Conservation (phyloP, 306 rosid species). For the Prunus campanulata region DNA sequence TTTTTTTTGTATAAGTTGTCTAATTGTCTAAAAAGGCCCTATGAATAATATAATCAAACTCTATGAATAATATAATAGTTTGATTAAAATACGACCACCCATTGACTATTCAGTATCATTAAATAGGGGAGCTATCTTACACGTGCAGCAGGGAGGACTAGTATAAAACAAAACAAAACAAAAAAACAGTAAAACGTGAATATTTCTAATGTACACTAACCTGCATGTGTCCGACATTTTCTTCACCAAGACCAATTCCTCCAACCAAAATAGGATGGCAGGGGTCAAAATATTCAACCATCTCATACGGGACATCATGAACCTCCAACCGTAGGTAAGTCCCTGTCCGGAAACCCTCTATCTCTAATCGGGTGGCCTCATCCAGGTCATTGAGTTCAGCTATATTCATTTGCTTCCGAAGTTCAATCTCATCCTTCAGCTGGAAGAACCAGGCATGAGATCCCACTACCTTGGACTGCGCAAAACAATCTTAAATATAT, state of each 20-base stretch:
- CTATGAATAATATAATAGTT: background rate
- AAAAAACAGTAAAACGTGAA: background rate
- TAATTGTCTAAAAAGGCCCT: background rate
- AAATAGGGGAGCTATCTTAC: background rate
- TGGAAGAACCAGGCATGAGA: constrained; percentile 35
- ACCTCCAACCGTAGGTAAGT: constrained; percentile 87
- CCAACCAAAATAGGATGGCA: constrained; percentile 89
- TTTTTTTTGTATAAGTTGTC: background rate
- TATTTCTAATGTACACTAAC: constrained; percentile 28
- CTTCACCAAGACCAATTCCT: constrained; percentile 89
- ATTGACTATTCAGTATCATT: background rate
- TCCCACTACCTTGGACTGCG: constrained; percentile 9
- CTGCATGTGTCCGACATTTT: constrained; percentile 93
- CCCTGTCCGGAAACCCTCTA: constrained; percentile 84
- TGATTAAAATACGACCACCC: background rate
- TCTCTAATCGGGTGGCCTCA: constrained; percentile 69
- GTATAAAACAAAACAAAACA: background rate
- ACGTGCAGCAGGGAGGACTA: background rate
- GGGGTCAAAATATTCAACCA: constrained; percentile 84
- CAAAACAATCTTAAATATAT: background rate
- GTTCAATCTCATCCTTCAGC: constrained; percentile 84
- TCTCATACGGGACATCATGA: constrained; percentile 78
- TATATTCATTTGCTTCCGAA: constrained; percentile 74
- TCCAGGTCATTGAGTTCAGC: constrained; percentile 87
- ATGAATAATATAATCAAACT: background rate